Evolutionary conservation across 2,329 filamentous ascomycete genomes (phyloP), one percentile per base, ranked within the genome.

Genomic region (Aspergillus awamori): DNA sequence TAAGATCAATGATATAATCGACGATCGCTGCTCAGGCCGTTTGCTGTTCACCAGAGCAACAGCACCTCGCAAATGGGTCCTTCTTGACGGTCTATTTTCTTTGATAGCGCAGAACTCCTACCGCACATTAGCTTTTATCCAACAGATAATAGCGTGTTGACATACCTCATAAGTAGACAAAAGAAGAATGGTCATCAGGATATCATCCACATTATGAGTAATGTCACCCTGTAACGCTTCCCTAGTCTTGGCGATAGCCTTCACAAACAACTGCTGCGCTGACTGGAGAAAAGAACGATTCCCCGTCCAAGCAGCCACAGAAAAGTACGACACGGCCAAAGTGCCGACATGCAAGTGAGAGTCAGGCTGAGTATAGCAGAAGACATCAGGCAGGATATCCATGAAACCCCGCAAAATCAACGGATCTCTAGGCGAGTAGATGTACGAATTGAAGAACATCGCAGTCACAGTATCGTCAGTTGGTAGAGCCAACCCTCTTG

Each of bases 401-500:
- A 74, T 69, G 41, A 72, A 72, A 1, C 72, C 70, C 33, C 64
- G 61, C 8, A 64, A 57, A 3, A 72, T 65, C 2, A 70, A 58
- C 8, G 67, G 69, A 38, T 71, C 72, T 36, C 67, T 67, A 1
- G 68, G 70, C 2, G 68, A 58, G 49, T 70, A 72, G 5, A 74
- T 47, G 55, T 68, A 73, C 4, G 70, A 73, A 54, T 71, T 72
- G 53, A 74, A 73, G 36, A 71, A 73, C 4, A 73, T 51, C 0
- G 71, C 63, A 8, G 69, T 62, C 8, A 74, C 68, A 1, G 65
- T 71, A 30, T 69, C 67, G 55, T 73, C 71, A 62, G 70, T 57
- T 1, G 70, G 68, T 0, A 67, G 61, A 22, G 63, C 65, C 1
- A 71, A 47, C 51, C 58, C 61, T 13, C 57, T 33, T 2, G 67